These are phyloP conservation scores for Blastobotrys robertii DNA, from an alignment of 805 yeast genomes.

Conservation along the genomic window DNA sequence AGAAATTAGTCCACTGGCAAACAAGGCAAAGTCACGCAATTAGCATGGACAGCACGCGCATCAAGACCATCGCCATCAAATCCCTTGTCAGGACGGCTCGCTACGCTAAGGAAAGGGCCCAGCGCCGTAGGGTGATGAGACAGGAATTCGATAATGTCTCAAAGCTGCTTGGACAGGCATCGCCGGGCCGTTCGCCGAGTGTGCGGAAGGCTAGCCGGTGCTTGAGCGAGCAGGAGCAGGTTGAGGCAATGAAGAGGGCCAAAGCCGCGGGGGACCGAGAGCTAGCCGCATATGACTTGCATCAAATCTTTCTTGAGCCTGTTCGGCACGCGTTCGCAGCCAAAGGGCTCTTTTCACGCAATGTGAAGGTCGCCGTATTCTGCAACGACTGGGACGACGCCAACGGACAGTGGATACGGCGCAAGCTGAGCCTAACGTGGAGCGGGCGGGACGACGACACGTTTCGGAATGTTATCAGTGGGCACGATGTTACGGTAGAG, in stretches of 20 bases:
- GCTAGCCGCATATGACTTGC: slow-evolving; percentile 41
- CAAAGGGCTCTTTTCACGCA: slow-evolving; percentile 17
- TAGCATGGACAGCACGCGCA: slow-evolving; percentile 23
- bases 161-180: slow-evolving; percentile 12
- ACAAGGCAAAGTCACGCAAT: slow-evolving; percentile 30
- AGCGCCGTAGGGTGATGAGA: slow-evolving; percentile 30
- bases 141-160: slow-evolving; percentile 29
- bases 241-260: slow-evolving; percentile 20
- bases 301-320: slow-evolving; percentile 26
- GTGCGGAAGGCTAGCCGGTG: slow-evolving; percentile 12
- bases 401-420: slow-evolving; percentile 41
- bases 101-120: slow-evolving; percentile 17
- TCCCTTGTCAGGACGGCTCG: slow-evolving; percentile 27
- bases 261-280: slow-evolving; percentile 31
- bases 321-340: slow-evolving; percentile 24
- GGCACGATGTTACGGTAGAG: slow-evolving; percentile 25
- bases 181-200: slow-evolving; percentile 2
- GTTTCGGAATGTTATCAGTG: slow-evolving; percentile 24
- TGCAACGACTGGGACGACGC: slow-evolving; percentile 40
- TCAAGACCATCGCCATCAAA: slow-evolving; percentile 28
- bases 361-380: slow-evolving; percentile 33
- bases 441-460: slow-evolving; percentile 22
- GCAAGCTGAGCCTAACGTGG: slow-evolving; percentile 33
- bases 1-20: slow-evolving; percentile 32
- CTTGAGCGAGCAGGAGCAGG: slow-evolving; percentile 12